Base-by-base conservation (phyloP, 148 eudicot species). In the Spergularia bocconei region DNA sequence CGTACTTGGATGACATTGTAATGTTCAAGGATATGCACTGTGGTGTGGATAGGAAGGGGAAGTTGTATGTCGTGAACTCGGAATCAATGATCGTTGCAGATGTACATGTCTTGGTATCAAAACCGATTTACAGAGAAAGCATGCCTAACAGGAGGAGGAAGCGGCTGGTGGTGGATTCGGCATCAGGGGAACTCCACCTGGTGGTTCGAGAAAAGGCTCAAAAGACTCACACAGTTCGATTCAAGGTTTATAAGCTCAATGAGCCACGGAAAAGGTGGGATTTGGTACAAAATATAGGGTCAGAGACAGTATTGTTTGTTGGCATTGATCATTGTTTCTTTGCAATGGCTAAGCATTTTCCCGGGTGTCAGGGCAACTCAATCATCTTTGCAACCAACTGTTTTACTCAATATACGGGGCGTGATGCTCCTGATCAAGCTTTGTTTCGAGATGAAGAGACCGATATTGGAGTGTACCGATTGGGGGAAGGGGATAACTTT, bases 401-500 rank as follows among this genome's bases (percentile, higher is more conserved):
- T 72, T 78, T 78, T 65, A 72, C 76, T 13, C 71, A 65, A 71
- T 65, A 78, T 48, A 21, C 12, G 1, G 80, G 80, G 21, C 4
- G 50, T 29, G 16, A 72, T 64, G 13, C 23, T 14, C 80, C 80
- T 25, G 80, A 78, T 78, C 12, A 21, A 9, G 16, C 12, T 3
- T 64, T 78, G 64, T 78, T 78, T 64, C 58, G 14, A 1, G 56
- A 64, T 8, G 52, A 72, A 41, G 36, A 21, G 67, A 47, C 6
- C 9, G 67, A 65, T 15, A 71, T 72, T 25, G 80, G 80, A 53
- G 65, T 78, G 19, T 72, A 72, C 41, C 21, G 57, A n/a, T 13
- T 78, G 4, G 80, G 76, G n/a, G 14, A 41, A 65, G 76, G 75
- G n/a, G 72, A 72, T 72, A 65, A 78, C 80, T 65, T 78, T 20